Evolutionary conservation across 2,329 filamentous ascomycete species (phyloP).

Genomic region (Epichloe scottii): DNA sequence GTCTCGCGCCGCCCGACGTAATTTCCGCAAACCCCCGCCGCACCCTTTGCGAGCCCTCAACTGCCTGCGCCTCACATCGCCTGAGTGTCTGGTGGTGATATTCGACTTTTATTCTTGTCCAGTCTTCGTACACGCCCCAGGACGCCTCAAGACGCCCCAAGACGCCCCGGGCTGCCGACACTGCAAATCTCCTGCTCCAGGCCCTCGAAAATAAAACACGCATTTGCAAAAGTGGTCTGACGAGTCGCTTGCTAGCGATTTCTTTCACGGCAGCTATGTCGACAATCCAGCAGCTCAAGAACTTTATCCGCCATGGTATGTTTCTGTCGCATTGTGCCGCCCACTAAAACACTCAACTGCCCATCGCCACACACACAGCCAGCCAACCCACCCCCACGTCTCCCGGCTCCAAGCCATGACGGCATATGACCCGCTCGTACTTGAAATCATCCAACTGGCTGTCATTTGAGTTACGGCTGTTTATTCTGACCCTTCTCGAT

Average conservation of each 20-base stretch:
- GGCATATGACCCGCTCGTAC: not conserved
- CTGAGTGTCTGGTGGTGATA: not conserved
- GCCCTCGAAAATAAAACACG: not conserved
- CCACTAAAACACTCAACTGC: not conserved
- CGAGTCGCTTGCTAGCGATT: constrained; percentile 10
- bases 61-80: not conserved
- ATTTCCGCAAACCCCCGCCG: not conserved
- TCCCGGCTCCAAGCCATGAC: constrained; percentile 3
- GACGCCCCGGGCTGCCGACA: not conserved
- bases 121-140: not conserved
- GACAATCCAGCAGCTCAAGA: constrained; percentile 90
- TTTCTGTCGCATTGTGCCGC: not conserved
- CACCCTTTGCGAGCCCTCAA: not conserved
- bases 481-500: not conserved
- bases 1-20: not conserved
- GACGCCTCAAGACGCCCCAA: not conserved
- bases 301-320: constrained; percentile 85
- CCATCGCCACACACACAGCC: not conserved
- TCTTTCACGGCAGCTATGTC: constrained; percentile 33
- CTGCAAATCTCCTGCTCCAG: not conserved
- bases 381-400: not conserved
- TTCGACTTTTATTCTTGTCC: not conserved
- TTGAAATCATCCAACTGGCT: not conserved
- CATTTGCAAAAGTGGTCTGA: not conserved
- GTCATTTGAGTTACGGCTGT: not conserved